Base-by-base conservation (phyloP, 306 rosid genomes). In the Dryas alaskensis region DNA sequence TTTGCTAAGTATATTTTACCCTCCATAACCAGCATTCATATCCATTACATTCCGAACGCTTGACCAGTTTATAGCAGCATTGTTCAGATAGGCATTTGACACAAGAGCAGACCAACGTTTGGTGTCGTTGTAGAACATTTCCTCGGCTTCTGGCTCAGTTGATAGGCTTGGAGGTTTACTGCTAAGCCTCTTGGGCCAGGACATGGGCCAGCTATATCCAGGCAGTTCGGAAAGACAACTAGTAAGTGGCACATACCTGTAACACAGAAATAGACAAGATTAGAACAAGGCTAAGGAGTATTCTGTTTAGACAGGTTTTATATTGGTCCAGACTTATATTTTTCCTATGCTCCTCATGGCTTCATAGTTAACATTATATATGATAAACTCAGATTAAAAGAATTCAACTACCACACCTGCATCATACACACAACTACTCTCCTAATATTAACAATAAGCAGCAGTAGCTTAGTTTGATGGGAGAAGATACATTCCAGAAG, bases 11-110 rank as follows among this genome's bases (percentile, higher is more conserved):
- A 22, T 50, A 46, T n/a, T 78, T 88, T 92, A 94, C 99, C 99
- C 99, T 83, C 92, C 99, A 75, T 84, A 88, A 78, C 95, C 92
- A 70, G 99, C 97, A 86, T 94, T 94, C 96, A 92, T 90, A 80
- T 94, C 99, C 96, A 94, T 81, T 13, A 92, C 87, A 73, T 94
- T 94, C 77, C 98, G 88, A 75, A 94, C 84, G 10, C 85, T 88
- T 1, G 86, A 67, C 99, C 99, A 94, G 17, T 88, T 79, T 48
- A 94, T 79, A 25, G 89, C 55, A 70, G 89, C 85, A 68, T 76
- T 72, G 10, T 84, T 63, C 22, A 31, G 64, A 81, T 92, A 94
- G 73, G 84, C 86, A 76, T 88, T 78, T 0, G 96, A 84, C 70
- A 92, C 86, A 45, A 94, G 68, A 53, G 80, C 52, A 76, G 93